A percentile compares a stretch with the other conserved stretches of the same genome.
These are phyloP conservation scores for Carallia brachiata DNA, from an alignment of 345 rosid species.

Conservation along the genomic window DNA sequence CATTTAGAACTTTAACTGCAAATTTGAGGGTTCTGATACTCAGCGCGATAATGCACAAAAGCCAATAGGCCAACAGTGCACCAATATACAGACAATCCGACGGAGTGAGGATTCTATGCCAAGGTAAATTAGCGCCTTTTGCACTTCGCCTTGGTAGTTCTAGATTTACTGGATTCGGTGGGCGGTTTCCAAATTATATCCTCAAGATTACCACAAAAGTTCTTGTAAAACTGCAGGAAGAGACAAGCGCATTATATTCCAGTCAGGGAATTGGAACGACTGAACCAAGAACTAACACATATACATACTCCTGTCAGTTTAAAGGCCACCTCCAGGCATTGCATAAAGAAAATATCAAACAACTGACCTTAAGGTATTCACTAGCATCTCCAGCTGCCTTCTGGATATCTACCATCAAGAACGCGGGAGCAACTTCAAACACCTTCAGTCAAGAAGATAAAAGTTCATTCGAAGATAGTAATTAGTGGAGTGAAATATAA, in stretches of 20 bases:
- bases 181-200: slow-evolving; percentile 95
- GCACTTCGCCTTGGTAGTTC: slow-evolving; percentile 57
- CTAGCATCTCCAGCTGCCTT: slow-evolving; percentile 62
- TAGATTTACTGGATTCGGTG: slow-evolving; percentile 50
- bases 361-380: slow-evolving; percentile 77
- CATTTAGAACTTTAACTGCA: no score
- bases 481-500: not conserved
- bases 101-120: no score
- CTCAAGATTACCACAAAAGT: slow-evolving; percentile 76
- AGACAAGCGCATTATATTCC: not conserved
- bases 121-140: slow-evolving; percentile 46
- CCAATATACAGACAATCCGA: no score
- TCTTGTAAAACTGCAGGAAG: slow-evolving; percentile 77
- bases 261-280: not conserved
- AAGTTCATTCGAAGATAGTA: not conserved
- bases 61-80: no score
- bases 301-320: not conserved
- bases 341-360: not conserved
- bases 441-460: slow-evolving; percentile 40
- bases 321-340: not conserved
- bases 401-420: slow-evolving; percentile 83
- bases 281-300: not conserved
- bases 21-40: no score
- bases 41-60: no score
- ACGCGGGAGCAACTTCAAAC: slow-evolving; percentile 87